Percentiles rank a stretch among this genome's conserved stretches.
Evolutionary conservation across 441 rosid genomes (phyloP).

Genomic region (Gossypium schwendimanii): DNA sequence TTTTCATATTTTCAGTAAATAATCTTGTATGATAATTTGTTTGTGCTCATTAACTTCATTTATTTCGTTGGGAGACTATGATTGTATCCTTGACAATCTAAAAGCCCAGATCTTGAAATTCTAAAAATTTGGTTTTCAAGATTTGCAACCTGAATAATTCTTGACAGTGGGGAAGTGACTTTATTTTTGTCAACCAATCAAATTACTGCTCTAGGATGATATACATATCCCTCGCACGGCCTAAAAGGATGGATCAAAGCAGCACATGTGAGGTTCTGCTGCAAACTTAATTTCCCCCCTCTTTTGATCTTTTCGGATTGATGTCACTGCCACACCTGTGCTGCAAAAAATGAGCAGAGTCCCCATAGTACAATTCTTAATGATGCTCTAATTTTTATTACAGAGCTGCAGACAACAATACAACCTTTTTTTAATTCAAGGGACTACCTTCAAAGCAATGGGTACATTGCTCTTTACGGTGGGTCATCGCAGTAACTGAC

Average conservation of each 20-base stretch:
- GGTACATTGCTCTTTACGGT: not conserved
- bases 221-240: not conserved
- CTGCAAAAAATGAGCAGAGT: not conserved
- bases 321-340: not conserved
- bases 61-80: not conserved
- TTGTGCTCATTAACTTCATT: not conserved
- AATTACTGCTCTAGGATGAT: not conserved
- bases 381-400: not conserved
- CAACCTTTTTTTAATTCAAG: not conserved
- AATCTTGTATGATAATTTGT: not conserved
- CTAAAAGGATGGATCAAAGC: conserved; percentile 3
- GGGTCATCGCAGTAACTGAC: not conserved
- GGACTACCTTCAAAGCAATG: not conserved
- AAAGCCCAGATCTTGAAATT: not conserved
- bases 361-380: not conserved
- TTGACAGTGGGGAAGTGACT: not conserved
- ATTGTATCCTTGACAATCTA: not conserved
- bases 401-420: not conserved
- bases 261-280: not conserved
- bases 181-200: not conserved
- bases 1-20: not conserved
- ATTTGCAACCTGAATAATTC: not conserved
- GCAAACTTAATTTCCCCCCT: not conserved
- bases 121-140: not conserved
- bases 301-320: not conserved